Base-by-base conservation (phyloP, 768 basidiomycete genomes). In the Calocybe cyanea region DNA sequence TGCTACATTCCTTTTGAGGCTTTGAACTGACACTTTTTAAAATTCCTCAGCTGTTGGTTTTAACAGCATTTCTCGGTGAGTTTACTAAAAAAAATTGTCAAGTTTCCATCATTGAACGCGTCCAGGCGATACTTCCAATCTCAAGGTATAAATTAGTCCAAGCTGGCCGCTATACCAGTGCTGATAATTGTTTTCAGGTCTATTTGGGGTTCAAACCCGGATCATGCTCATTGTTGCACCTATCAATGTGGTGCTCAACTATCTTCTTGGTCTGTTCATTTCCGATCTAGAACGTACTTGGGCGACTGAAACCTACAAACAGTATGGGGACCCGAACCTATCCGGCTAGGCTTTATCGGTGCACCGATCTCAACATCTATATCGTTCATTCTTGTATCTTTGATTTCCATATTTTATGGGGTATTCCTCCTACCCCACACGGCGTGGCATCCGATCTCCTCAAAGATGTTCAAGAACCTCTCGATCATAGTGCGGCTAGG, bases 291-390 rank as follows among this genome's bases (percentile, higher is more conserved):
- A 6, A 6, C 25, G 6, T 28, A 28, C 25, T 28, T 11, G 25
- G 25, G 25, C 25, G 11, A 28, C 25, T 11, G 11, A 28, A 28
- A 11, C 11, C 25, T 5, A 28, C 11, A 28, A 4, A 44, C 13
- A 72, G 88, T 93, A 0, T 92, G 88, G 89, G 90, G 91, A 1
- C 91, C 90, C 0, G 67, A 76, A 35, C 68, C 80, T 2, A 67
- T 93, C 46, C 72, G 86, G 11, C 68, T 96, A 1, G 93, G 93
- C 1, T 98, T 90, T 66, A 80, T 87, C 38, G 95, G 95, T 14
- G 93, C 93, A 2, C 94, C 94, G 0, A 71, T 97, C 9, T 84
- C 92, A 0, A 91, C 92, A 1, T 81, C 86, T 0, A 73, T 93
- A 42, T 87, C 87, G n/a, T 87, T 91, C 68, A 92, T 90, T 60